Conservation (phyloP, 169 alveolate species). For the Plasmodium relictum region DNA sequence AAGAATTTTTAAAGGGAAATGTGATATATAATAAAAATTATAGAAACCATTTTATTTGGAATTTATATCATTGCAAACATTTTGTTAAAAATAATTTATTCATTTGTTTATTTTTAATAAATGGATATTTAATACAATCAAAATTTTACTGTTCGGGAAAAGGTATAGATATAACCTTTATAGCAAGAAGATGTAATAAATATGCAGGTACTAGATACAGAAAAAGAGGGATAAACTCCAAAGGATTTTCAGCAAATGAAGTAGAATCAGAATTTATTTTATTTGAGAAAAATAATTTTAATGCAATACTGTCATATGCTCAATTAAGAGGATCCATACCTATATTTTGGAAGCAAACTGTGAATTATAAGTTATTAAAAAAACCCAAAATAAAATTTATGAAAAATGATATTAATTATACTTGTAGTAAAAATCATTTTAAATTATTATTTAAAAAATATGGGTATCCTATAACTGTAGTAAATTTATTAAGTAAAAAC, state of each 20-base stretch:
- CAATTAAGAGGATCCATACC: constrained; percentile 98
- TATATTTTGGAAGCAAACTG: constrained; percentile 92
- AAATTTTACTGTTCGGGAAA: constrained; percentile 77
- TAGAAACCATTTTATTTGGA: constrained; percentile 79
- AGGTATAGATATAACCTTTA: constrained; percentile 79
- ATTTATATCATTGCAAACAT: constrained; percentile 72
- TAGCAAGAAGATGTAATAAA: constrained; percentile 94
- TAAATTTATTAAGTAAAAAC: constrained; percentile 81
- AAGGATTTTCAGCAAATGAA: constrained; percentile 92
- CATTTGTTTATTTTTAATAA: constrained; percentile 74
- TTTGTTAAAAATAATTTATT: constrained; percentile 43
- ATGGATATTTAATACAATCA: constrained; percentile 81
- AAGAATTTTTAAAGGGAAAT: constrained; percentile 53
- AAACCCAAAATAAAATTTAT: constrained; percentile 84
- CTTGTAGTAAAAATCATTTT: constrained; percentile 78
- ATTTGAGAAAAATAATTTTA: constrained; percentile 80
- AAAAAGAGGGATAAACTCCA: constrained; percentile 94
- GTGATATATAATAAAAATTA: constrained; percentile 52
- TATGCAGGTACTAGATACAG: constrained; percentile 97
- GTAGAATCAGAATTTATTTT: constrained; percentile 97
- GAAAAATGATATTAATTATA: constrained; percentile 89
- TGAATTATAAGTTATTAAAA: constrained; percentile 75
- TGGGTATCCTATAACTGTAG: constrained; percentile 81
- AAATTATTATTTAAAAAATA: constrained; percentile 48
- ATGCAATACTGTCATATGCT: constrained; percentile 90